Evolutionary conservation across 768 basidiomycete genomes (phyloP).

Genomic region (Termitomyces sp.): DNA sequence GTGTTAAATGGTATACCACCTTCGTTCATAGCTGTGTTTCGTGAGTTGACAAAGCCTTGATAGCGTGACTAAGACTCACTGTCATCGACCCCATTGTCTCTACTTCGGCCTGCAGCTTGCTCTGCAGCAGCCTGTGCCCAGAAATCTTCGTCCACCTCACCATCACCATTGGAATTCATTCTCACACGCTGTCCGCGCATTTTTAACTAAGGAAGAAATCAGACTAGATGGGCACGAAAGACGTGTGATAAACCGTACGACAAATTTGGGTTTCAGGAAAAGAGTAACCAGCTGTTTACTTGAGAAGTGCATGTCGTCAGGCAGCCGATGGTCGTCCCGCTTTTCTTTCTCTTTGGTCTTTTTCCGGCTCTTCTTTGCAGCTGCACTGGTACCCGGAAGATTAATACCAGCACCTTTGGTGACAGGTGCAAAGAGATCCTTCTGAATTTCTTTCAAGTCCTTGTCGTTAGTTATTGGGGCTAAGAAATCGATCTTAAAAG

Average conservation of each 20-base stretch:
- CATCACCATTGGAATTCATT: conserved; percentile 61
- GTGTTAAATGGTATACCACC: conserved; percentile 82
- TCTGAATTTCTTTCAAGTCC: conserved; percentile 52
- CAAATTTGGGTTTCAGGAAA: conserved; percentile 95
- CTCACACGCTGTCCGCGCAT: conserved; percentile 74
- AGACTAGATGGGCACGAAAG: not conserved
- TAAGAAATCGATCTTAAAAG: conserved; percentile 78
- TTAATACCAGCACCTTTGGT: conserved; percentile 67
- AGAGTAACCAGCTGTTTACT: conserved; percentile 84
- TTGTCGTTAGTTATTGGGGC: conserved; percentile 50
- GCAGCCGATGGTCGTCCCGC: conserved; percentile 71
- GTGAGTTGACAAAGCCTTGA: not conserved
- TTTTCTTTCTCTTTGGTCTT: conserved; percentile 54
- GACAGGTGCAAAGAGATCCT: conserved; percentile 74
- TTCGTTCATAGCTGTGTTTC: conserved; percentile 23
- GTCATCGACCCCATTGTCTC: conserved; percentile 51
- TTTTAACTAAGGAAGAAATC: conserved; percentile 49
- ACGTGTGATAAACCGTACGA: conserved; percentile 46
- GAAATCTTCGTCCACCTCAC: conserved; percentile 92
- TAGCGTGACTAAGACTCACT: conserved; percentile 35
- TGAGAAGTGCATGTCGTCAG: conserved; percentile 98
- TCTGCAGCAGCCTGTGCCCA: conserved; percentile 95
- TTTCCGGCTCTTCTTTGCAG: conserved; percentile 40
- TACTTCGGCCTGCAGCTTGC: conserved; percentile 55
- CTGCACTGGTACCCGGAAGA: conserved; percentile 47